Conservation (phyloP, 2,329 filamentous ascomycete genomes). For the Raffaelea albimanens region DNA sequence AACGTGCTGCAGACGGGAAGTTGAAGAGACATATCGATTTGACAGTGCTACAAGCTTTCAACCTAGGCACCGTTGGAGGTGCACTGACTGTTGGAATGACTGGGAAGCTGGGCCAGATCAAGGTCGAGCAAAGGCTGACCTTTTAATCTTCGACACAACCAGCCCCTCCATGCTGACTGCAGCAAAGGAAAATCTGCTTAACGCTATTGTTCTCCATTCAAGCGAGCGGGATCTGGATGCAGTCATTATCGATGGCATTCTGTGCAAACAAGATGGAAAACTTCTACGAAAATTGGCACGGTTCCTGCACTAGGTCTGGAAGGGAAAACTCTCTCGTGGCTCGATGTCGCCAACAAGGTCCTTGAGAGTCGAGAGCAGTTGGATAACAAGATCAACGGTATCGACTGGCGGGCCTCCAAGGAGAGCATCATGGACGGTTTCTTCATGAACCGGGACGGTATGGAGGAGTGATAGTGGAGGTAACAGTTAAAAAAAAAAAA, state of each 20-base stretch:
- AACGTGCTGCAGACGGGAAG: constrained; percentile 16
- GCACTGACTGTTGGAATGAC: constrained; percentile 30
- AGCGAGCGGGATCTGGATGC: constrained; percentile 29
- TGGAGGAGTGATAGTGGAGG: neutral
- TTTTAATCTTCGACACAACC: constrained; percentile 34
- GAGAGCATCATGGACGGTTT: neutral
- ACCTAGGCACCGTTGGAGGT: constrained; percentile 37
- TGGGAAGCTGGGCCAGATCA: constrained; percentile 31
- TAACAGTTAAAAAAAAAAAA: too few species aligned
- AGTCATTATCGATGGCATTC: constrained; percentile 30
- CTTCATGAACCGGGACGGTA: neutral
- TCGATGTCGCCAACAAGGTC: neutral
- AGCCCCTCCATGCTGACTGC: constrained; percentile 26
- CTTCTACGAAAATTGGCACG: too few species aligned
- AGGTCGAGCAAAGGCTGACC: constrained; percentile 37
- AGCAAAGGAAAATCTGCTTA: constrained; percentile 29
- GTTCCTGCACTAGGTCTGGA: neutral
- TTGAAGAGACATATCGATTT: constrained; percentile 18
- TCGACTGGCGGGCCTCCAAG: neutral
- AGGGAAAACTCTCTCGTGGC: neutral
- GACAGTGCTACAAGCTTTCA: constrained; percentile 33
- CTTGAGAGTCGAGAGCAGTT: neutral
- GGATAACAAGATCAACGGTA: neutral
- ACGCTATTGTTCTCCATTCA: constrained; percentile 32
- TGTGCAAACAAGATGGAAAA: constrained; percentile 21